These are phyloP conservation scores for Fusarium denticulatum DNA, from an alignment of 2,329 filamentous ascomycete genomes.

Conservation along the genomic window DNA sequence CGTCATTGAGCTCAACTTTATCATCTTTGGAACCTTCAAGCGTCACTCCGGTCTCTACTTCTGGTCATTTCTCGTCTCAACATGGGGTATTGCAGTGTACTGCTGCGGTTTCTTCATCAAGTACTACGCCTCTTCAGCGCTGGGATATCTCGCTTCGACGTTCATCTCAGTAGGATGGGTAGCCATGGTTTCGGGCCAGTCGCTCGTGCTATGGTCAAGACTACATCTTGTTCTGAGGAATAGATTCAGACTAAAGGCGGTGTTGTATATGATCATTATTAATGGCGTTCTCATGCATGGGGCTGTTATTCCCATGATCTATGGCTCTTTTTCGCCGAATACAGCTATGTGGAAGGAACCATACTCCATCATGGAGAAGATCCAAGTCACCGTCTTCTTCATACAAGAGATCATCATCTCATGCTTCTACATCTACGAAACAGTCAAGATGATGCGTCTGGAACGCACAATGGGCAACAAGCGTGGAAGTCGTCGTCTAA, in stretches of 20 bases:
- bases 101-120: conserved; percentile 59
- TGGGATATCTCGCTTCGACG: conserved; percentile 37
- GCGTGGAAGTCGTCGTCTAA: conserved; percentile 36
- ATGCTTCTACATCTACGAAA: conserved; percentile 63
- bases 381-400: conserved; percentile 66
- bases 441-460: conserved; percentile 58
- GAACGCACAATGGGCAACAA: conserved; percentile 48
- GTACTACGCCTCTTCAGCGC: conserved; percentile 32
- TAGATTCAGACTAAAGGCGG: conserved; percentile 56
- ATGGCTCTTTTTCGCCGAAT: conserved; percentile 56
- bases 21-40: conserved; percentile 51
- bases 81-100: conserved; percentile 51
- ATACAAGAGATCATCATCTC: conserved; percentile 65
- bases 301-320: conserved; percentile 64
- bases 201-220: conserved; percentile 69
- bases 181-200: conserved; percentile 69
- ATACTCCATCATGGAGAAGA: conserved; percentile 62
- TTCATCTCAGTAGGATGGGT: conserved; percentile 45
- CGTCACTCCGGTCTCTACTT: conserved; percentile 51
- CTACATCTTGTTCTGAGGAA: conserved; percentile 68
- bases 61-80: conserved; percentile 51
- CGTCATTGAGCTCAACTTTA: conserved; percentile 48
- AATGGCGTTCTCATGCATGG: conserved; percentile 64
- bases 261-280: conserved; percentile 66
- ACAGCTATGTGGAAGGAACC: conserved; percentile 32